A percentile compares a stretch with the other conserved stretches of the same genome.
These are phyloP conservation scores for Aspergillus indologenus DNA, from an alignment of 495 filamentous ascomycete species.

Conservation along the genomic window DNA sequence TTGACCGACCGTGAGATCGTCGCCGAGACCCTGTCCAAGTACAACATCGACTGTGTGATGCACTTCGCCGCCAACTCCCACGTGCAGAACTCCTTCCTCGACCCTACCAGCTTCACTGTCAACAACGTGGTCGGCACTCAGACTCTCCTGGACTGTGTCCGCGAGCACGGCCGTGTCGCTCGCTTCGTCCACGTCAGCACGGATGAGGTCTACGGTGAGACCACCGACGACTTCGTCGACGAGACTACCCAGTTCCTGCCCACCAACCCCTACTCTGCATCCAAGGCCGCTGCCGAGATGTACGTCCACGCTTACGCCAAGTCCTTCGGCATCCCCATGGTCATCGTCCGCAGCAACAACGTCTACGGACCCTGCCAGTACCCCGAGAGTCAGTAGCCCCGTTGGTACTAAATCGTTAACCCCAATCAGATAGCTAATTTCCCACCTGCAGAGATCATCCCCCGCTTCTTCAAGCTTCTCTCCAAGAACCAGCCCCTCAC, in stretches of 20 bases:
- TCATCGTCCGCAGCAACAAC: constrained; percentile 74
- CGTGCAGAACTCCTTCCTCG: constrained; percentile 69
- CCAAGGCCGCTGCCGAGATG: constrained; percentile 80
- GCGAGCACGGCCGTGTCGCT: constrained; percentile 53
- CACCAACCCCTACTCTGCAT: constrained; percentile 75
- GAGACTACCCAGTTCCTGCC: constrained; percentile 62
- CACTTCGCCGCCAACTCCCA: constrained; percentile 76
- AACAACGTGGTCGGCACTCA: constrained; percentile 75
- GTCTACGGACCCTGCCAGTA: constrained; percentile 78
- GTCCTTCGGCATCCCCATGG: constrained; percentile 66
- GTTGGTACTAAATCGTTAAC: neutral
- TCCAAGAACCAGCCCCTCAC: constrained; percentile 54
- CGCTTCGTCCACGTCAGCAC: constrained; percentile 72
- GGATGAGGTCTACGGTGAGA: constrained; percentile 77
- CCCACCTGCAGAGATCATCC: constrained; percentile 61
- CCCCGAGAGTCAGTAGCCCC: constrained; percentile 61
- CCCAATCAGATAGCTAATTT: neutral
- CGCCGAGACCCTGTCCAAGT: constrained; percentile 53
- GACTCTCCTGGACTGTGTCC: constrained; percentile 64
- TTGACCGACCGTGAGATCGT: constrained; percentile 62
- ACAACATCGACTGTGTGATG: constrained; percentile 70
- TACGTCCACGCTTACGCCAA: constrained; percentile 71
- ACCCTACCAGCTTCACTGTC: constrained; percentile 66
- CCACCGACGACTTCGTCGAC: constrained; percentile 52
- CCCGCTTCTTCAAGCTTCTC: constrained; percentile 68